phyloP scores from a whole-genome alignment of 139 green algal genomes.

The Micractinium sp. region DNA sequence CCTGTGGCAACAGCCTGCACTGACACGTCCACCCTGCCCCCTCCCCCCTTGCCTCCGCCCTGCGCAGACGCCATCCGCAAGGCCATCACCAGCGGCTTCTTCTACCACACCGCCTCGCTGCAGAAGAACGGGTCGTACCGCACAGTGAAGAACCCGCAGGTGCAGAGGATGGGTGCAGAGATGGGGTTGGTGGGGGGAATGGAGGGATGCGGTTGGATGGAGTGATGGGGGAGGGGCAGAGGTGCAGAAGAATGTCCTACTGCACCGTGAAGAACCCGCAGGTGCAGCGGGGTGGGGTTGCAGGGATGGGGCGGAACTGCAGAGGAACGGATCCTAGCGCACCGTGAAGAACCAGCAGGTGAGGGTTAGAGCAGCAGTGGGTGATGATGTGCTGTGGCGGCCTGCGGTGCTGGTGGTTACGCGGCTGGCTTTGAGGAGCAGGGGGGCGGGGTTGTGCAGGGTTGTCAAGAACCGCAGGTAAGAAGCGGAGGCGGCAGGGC shows the following conservation, averaged over 20 bases:
- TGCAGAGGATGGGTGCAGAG: background rate
- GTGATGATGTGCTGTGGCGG: background rate
- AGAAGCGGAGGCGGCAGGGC: no score
- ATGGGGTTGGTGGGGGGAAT: background rate
- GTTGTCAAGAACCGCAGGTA: no score
- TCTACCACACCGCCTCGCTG: constrained; percentile 94
- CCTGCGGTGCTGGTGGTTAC: background rate
- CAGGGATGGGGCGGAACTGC: no score
- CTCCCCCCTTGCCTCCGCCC: no score
- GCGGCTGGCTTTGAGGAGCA: no score
- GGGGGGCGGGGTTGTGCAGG: no score
- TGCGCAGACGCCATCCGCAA: constrained; percentile 65
- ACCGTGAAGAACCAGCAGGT: background rate
- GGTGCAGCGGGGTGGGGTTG: background rate
- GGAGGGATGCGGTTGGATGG: no score
- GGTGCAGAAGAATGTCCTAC: no score
- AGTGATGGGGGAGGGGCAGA: no score
- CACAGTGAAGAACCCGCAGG: constrained; percentile 95
- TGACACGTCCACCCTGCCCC: no score
- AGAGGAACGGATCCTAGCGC: no score
- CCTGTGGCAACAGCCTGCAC: no score
- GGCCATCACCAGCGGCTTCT: constrained; percentile 86
- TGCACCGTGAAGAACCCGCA: background rate
- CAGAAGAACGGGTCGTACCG: constrained; percentile 92
- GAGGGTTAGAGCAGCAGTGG: background rate